Evolutionary conservation across 148 eudicot genomes (phyloP).

Genomic region (Chenopodium berlandieri): DNA sequence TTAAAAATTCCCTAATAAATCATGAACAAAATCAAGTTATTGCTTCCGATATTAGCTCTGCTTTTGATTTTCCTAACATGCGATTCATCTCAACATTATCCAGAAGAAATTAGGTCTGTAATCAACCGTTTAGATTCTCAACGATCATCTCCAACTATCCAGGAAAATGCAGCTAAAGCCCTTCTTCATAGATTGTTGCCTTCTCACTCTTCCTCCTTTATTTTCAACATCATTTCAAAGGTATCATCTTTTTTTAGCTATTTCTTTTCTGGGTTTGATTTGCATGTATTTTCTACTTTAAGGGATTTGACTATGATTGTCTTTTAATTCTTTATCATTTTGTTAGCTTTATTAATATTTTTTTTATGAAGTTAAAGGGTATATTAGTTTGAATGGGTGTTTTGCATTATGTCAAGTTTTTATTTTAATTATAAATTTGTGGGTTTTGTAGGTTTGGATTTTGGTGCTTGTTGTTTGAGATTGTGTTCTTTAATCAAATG

Average conservation of each 20-base stretch:
- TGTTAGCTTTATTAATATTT: neutral
- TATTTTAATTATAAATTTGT: neutral
- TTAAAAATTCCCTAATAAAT: no score
- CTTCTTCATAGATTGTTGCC: constrained; percentile 75
- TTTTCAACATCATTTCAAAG: constrained; percentile 64
- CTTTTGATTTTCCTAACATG: constrained; percentile 24
- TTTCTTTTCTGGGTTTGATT: neutral
- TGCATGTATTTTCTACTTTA: neutral
- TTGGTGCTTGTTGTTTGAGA: neutral
- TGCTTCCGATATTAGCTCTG: constrained; percentile 14
- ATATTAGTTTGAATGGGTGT: no score
- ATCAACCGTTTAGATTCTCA: constrained; percentile 50
- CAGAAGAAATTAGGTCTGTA: constrained; percentile 41
- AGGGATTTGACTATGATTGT: neutral
- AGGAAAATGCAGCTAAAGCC: constrained; percentile 64
- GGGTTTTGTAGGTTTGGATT: neutral
- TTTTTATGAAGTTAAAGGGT: neutral
- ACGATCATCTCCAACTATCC: constrained; percentile 43
- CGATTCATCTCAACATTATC: constrained; percentile 24
- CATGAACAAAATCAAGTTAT: neutral
- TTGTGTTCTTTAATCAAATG: neutral
- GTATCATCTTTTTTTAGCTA: constrained; percentile 25
- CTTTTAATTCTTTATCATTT: neutral
- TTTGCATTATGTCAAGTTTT: neutral
- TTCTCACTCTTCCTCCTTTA: constrained; percentile 59